Conservation (phyloP, 2,329 filamentous ascomycete species). For the Ceratocystis eucalypticola region DNA sequence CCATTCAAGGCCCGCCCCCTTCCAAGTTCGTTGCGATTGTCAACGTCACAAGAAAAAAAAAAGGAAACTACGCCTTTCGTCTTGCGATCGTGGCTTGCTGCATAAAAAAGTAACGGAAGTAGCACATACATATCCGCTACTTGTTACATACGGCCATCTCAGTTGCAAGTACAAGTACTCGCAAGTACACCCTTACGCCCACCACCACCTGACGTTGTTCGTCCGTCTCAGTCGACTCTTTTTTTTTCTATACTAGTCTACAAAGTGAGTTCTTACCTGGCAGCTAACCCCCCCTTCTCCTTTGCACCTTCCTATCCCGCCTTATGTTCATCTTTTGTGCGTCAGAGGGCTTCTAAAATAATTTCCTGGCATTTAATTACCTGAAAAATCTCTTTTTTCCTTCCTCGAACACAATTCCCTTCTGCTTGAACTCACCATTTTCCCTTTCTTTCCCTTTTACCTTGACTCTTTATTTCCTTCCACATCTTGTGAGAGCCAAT, state of each 20-base stretch:
- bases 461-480: too few relatives aligned
- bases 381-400: neutral
- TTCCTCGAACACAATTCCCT: neutral
- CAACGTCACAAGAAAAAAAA: slow-evolving; percentile 8
- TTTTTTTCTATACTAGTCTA: neutral
- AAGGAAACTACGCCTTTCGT: neutral
- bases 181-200: neutral
- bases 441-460: slow-evolving; percentile 9
- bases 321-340: neutral
- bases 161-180: neutral
- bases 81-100: neutral
- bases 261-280: neutral
- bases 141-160: neutral
- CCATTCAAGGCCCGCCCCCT: neutral
- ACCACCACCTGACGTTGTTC: neutral
- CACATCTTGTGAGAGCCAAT: neutral
- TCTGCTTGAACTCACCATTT: neutral
- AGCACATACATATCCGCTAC: neutral
- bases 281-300: neutral
- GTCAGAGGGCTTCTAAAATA: neutral
- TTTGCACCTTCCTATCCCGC: slow-evolving; percentile 1
- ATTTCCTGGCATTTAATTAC: neutral
- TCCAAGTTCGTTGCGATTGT: neutral
- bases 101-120: neutral
- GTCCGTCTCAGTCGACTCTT: neutral